Evolutionary conservation across 2,329 filamentous ascomycete species (phyloP).

Genomic region (Clonostachys chloroleuca): DNA sequence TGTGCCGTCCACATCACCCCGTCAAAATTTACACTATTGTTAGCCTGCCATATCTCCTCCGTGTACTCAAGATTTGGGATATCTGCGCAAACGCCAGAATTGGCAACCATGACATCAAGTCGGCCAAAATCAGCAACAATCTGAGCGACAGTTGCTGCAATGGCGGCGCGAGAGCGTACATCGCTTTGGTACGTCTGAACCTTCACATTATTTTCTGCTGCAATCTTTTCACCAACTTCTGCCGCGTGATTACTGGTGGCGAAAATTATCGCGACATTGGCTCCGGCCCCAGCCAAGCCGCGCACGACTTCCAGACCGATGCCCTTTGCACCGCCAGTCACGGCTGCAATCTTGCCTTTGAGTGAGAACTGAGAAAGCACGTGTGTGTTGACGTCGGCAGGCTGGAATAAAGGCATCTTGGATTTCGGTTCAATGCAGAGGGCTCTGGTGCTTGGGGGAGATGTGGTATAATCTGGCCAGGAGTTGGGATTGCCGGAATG

Average conservation of each 20-base stretch:
- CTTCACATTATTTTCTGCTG: constrained; percentile 23
- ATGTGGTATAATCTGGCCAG: too few relatives aligned
- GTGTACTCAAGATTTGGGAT: constrained; percentile 30
- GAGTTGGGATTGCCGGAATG: too few relatives aligned
- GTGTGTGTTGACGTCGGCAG: background rate
- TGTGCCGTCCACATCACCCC: constrained; percentile 37
- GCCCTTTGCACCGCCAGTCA: constrained; percentile 42
- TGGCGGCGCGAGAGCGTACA: constrained; percentile 19
- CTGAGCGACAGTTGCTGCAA: constrained; percentile 15
- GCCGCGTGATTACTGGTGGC: background rate
- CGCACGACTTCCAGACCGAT: constrained; percentile 43
- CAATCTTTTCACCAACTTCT: constrained; percentile 51
- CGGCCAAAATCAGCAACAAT: constrained; percentile 28
- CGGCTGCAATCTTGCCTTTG: constrained; percentile 34
- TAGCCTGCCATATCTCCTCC: constrained; percentile 26
- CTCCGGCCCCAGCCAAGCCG: constrained; percentile 22
- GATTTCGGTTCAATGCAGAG: background rate
- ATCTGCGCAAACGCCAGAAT: constrained; percentile 30
- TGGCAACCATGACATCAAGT: constrained; percentile 34
- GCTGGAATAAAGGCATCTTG: background rate
- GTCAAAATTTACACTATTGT: constrained; percentile 32
- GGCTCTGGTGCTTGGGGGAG: too few relatives aligned
- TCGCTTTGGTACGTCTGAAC: constrained; percentile 30
- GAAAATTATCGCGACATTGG: background rate
- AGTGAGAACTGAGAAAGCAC: constrained; percentile 5